Base-by-base conservation (phyloP, 345 rosid genomes). In the Pugionium dolabratum region DNA sequence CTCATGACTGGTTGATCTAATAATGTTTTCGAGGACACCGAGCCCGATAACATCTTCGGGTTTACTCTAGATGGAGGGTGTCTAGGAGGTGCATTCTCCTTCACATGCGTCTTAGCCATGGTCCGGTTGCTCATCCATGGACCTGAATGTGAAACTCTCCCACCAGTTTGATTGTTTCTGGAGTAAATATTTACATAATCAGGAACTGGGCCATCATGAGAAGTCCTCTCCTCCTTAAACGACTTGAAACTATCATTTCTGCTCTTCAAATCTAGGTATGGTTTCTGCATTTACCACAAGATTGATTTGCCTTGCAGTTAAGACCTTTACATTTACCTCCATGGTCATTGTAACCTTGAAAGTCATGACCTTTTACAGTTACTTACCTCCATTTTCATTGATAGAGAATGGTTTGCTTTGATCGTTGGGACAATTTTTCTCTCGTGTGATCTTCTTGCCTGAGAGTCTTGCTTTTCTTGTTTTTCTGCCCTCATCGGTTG, bases 361-460 rank as follows among this genome's bases (percentile, higher is more conserved):
- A 48, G 31, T 9, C 43, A 34, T 5, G 2, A 32, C 2, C 44
- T 46, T 52, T 54, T 18, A 62, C 32, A 61, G 55, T 39, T 9
- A 39, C 76, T 73, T 66, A 73, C 77, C 67, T 73, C 68, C 72
- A 60, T 47, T 46, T 53, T 53, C 62, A 54, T n/a, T 67, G 72
- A 36, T 5, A 60, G 37, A 60, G 73, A 42, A 3, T 59, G 53
- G 11, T 37, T 61, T 8, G 40, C 32, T 39, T 61, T 67, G 42
- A 48, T 61, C 3, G 58, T 30, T 62, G 73, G 73, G 26, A 55
- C 46, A 61, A 6, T 4, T 32, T 54, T 67, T 3, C 30, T 46
- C 25, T 73, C 76, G 10, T 73, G 66, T 52, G 67, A 45, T 44
- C 62, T 50, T 73, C 72, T 74, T 33, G 42, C 11, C 34, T 40